Conservation (phyloP, 768 basidiomycete genomes). For the Auricularia auricula-judae region DNA sequence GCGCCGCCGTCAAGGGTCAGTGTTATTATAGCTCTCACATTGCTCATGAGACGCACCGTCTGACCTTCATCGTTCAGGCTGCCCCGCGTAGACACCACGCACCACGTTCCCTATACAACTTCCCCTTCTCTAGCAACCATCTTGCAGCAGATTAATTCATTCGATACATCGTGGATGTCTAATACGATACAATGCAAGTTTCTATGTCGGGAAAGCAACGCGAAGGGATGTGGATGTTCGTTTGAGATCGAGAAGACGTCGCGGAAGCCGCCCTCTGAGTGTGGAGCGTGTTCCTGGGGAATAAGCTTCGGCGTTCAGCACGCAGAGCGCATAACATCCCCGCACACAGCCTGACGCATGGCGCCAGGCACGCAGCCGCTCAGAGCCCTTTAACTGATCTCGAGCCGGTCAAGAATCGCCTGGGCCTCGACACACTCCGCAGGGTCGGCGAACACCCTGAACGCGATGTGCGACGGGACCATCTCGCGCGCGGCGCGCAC, state of each 20-base stretch:
- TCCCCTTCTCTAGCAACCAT: not conserved
- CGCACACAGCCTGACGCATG: too few relatives aligned
- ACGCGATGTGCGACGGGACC: constrained; percentile 43
- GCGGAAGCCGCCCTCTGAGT: too few relatives aligned
- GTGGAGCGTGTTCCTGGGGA: too few relatives aligned
- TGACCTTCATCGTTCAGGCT: not conserved
- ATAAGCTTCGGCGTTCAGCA: too few relatives aligned
- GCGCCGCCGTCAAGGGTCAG: not conserved
- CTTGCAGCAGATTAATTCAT: not conserved
- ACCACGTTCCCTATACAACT: not conserved
- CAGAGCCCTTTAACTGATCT: not conserved
- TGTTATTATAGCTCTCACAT: too few relatives aligned
- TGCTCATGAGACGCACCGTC: too few relatives aligned
- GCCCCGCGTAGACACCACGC: not conserved
- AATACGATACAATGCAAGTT: too few relatives aligned
- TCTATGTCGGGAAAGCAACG: too few relatives aligned
- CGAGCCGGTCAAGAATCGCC: not conserved
- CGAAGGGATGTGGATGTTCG: too few relatives aligned
- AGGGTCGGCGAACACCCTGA: constrained; percentile 61
- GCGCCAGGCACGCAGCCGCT: not conserved
- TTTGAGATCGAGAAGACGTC: too few relatives aligned
- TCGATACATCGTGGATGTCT: too few relatives aligned
- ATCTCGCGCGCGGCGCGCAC: constrained; percentile 50
- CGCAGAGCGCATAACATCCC: too few relatives aligned
- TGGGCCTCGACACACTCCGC: constrained; percentile 53